Evolutionary conservation across 2,329 filamentous ascomycete species (phyloP).

Genomic region (Ciborinia camelliae): DNA sequence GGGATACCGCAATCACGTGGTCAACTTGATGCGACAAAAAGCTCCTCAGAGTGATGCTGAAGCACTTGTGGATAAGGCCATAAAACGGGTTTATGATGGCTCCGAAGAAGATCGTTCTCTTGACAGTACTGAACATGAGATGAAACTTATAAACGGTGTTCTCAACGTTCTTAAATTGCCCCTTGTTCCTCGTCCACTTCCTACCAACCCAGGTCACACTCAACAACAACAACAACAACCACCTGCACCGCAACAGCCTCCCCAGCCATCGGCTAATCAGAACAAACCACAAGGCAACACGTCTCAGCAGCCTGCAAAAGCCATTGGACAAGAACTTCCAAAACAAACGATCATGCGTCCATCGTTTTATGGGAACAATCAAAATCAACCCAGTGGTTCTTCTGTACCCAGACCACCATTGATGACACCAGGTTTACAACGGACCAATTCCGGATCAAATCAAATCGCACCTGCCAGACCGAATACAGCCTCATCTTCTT

Average conservation of each 20-base stretch:
- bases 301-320: slow-evolving; percentile 24
- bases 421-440: slow-evolving; percentile 29
- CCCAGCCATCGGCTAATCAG: slow-evolving; percentile 26
- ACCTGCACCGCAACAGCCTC: slow-evolving; percentile 17
- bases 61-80: slow-evolving; percentile 34
- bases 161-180: slow-evolving; percentile 13
- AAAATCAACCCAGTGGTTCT: slow-evolving; percentile 26
- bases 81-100: slow-evolving; percentile 34
- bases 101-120: slow-evolving; percentile 28
- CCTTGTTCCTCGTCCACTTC: slow-evolving; percentile 1
- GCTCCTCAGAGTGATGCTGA: slow-evolving; percentile 27
- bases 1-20: slow-evolving; percentile 31
- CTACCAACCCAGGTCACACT: background rate
- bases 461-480: slow-evolving; percentile 25
- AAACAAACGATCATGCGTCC: slow-evolving; percentile 33
- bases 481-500: slow-evolving; percentile 28
- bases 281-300: slow-evolving; percentile 25
- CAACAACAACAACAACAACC: slow-evolving; percentile 20
- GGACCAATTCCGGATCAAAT: slow-evolving; percentile 29
- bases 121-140: slow-evolving; percentile 27
- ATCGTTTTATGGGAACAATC: slow-evolving; percentile 30
- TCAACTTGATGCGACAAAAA: slow-evolving; percentile 24
- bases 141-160: slow-evolving; percentile 31
- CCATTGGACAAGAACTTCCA: slow-evolving; percentile 25
- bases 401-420: slow-evolving; percentile 35